These are phyloP conservation scores for Lichtheimia ornata DNA, from an alignment of 371 early-diverging fungal genomes.

Conservation along the genomic window DNA sequence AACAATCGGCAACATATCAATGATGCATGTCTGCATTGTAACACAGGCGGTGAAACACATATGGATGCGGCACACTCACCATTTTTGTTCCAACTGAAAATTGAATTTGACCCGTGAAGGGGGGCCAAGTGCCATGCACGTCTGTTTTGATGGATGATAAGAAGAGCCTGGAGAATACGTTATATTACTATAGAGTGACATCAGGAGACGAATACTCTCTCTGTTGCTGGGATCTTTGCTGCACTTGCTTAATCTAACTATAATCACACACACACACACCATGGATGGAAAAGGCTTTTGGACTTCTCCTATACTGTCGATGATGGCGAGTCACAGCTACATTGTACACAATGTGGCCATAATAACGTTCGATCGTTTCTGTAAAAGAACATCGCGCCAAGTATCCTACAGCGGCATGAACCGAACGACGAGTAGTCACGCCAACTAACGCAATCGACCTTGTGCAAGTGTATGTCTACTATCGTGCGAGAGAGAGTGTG, in stretches of 20 bases:
- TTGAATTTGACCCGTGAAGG: constrained; percentile 1
- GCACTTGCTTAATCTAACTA: background rate
- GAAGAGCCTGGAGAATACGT: background rate
- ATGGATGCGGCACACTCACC: background rate
- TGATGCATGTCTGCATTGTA: too few relatives aligned
- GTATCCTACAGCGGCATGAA: too few relatives aligned
- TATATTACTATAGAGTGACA: background rate
- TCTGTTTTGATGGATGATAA: background rate
- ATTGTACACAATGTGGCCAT: background rate
- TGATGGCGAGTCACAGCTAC: background rate
- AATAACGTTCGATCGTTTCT: background rate
- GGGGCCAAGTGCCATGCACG: background rate
- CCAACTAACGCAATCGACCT: too few relatives aligned
- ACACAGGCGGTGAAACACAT: background rate
- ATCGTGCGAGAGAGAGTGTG: too few relatives aligned
- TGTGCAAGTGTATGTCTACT: too few relatives aligned
- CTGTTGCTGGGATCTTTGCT: background rate
- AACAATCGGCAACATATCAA: too few relatives aligned
- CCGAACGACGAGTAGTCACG: too few relatives aligned
- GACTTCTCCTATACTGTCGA: background rate
- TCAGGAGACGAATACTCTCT: background rate
- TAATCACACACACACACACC: background rate
- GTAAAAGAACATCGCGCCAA: too few relatives aligned
- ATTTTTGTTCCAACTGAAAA: constrained; percentile 2
- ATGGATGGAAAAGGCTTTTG: background rate